Base-by-base conservation (phyloP, 257 asterid genomes). In the Solanum chiquidenum region DNA sequence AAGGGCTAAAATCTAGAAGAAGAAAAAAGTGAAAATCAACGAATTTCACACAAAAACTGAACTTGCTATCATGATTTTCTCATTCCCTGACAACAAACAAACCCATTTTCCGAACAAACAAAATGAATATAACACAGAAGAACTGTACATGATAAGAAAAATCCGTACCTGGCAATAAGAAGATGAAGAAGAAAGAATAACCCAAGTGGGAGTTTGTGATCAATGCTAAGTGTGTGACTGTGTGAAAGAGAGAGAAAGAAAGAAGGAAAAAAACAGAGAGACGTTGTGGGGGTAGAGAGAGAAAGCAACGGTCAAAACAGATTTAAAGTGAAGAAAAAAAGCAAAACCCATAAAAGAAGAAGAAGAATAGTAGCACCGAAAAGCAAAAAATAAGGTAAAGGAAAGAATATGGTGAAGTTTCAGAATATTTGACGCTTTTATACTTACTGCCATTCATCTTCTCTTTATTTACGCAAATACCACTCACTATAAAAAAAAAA, bases 301-400 rank as follows among this genome's bases (percentile, higher is more conserved):
- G 89, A 89, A 90, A 90, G 90, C 92, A 91, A 91, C 93, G 93
- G 93, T 91, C 93, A 91, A 88, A 87, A 90, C 42, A 86, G 55
- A 27, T 89, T 89, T 90, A 89, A 91, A 90, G 92, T n/a, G 42
- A 31, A 84, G 72, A 6, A 83, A 49, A 66, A 76, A 73, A 52
- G 52, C 38, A 83, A 84, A 87, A 85, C 25, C 23, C 44, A 49
- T 18, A 75, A 80, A 40, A 87, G 87, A 84, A 87, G 72, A 38
- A 14, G 80, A 73, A 34, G 25, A 73, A 20, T 34, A 16, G 76
- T 55, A n/a, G 9, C 71, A 62, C 49, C 73, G 40, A 40, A 40
- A 44, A 21, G 91, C 88, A 84, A 89, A 60, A 85, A 52, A 52
- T 86, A 71, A 60, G 38, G 68, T 86, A 89, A 91, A 91, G 90